A percentile compares a stretch with the other conserved stretches of the same genome.
phyloP scores from a whole-genome alignment of 768 basidiomycete species.

The Clitopilus passeckerianus region DNA sequence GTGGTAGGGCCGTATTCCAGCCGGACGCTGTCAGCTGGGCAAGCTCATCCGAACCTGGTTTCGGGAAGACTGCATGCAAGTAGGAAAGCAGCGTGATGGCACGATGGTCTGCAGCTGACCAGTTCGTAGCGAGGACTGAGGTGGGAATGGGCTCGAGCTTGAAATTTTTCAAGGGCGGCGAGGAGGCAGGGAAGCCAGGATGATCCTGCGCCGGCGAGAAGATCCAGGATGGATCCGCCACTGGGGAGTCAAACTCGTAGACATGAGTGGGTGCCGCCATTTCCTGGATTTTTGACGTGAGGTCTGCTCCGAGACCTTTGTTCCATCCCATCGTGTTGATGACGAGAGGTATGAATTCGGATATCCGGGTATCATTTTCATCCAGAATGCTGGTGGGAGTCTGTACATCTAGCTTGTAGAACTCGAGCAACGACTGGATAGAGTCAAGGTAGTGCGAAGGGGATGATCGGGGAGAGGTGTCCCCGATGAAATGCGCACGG shows the following conservation, averaged over 20 bases:
- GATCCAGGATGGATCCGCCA: slow-evolving; percentile 17
- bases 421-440: slow-evolving; percentile 60
- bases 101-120: slow-evolving; percentile 65
- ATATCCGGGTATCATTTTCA: slow-evolving; percentile 30
- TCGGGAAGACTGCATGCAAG: slow-evolving; percentile 51
- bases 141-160: slow-evolving; percentile 41
- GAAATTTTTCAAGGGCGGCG: slow-evolving; percentile 18
- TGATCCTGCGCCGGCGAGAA: neutral
- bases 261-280: slow-evolving; percentile 55
- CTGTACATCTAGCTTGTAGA: slow-evolving; percentile 67
- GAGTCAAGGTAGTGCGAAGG: slow-evolving; percentile 74
- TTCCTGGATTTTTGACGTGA: slow-evolving; percentile 66
- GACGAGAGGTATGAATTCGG: slow-evolving; percentile 70
- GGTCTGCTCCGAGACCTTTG: slow-evolving; percentile 86
- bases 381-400: slow-evolving; percentile 24
- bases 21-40: slow-evolving; percentile 29
- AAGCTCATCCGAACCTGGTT: slow-evolving; percentile 13
- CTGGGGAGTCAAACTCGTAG: slow-evolving; percentile 41
- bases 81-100: slow-evolving; percentile 70
- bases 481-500: slow-evolving; percentile 78
- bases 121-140: slow-evolving; percentile 37
- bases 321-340: slow-evolving; percentile 98
- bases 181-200: neutral
- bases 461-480: slow-evolving; percentile 68
- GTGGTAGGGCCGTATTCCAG: slow-evolving; percentile 69